Conservation (phyloP, 257 asterid species). For the Solanum etuberosum region DNA sequence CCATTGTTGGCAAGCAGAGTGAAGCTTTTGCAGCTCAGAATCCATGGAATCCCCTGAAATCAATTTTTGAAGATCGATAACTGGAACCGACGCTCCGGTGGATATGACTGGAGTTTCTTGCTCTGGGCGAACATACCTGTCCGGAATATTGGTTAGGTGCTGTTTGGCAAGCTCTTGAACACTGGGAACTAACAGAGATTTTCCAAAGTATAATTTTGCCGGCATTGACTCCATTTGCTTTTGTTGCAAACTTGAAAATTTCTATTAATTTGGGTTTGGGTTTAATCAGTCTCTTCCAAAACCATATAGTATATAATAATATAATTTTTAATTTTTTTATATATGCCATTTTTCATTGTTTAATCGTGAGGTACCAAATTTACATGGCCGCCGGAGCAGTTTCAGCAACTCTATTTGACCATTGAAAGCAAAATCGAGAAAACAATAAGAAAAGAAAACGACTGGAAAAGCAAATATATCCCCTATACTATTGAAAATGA, state of each 20-base stretch:
- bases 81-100: conserved; percentile 7
- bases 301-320: too few species aligned
- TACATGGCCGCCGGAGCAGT: too few species aligned
- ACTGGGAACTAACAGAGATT: conserved; percentile 37
- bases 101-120: conserved; percentile 5
- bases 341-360: too few species aligned
- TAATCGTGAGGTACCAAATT: too few species aligned
- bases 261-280: not conserved
- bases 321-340: too few species aligned
- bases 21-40: conserved; percentile 30
- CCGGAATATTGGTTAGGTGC: conserved; percentile 33
- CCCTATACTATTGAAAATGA: too few species aligned
- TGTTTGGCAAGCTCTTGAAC: conserved; percentile 38
- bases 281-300: not conserved
- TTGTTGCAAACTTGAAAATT: not conserved
- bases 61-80: conserved; percentile 23
- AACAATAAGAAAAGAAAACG: too few species aligned
- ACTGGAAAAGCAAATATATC: too few species aligned
- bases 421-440: too few species aligned
- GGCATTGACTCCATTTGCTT: not conserved
- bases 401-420: too few species aligned
- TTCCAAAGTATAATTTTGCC: conserved; percentile 21
- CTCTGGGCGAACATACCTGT: conserved; percentile 16
- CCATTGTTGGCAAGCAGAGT: conserved; percentile 53
- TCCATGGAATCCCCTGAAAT: conserved; percentile 2